These are phyloP conservation scores for Ilyonectria sp. DNA, from an alignment of 2,329 filamentous ascomycete species.

Conservation along the genomic window DNA sequence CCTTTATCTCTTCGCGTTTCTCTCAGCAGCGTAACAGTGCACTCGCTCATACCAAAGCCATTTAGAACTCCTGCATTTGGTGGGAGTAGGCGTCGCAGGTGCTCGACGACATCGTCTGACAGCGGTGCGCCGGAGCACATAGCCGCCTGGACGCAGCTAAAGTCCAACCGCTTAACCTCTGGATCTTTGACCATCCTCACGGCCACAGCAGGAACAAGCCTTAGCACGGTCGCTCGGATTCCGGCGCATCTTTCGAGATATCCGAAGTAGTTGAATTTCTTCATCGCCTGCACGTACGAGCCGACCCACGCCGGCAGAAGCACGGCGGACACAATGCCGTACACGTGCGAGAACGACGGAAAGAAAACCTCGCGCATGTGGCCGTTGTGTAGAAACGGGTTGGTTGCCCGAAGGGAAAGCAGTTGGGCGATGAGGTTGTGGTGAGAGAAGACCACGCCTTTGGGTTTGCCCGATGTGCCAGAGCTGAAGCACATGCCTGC, in stretches of 20 bases:
- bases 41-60: slow-evolving; percentile 47
- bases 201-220: slow-evolving; percentile 43
- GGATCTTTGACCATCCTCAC: slow-evolving; percentile 43
- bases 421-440: slow-evolving; percentile 44
- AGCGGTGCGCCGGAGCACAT: slow-evolving; percentile 43
- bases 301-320: slow-evolving; percentile 42
- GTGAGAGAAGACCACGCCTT: slow-evolving; percentile 43
- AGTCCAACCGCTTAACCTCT: slow-evolving; percentile 28
- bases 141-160: slow-evolving; percentile 33
- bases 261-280: slow-evolving; percentile 37
- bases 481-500: slow-evolving; percentile 46
- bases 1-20: slow-evolving; percentile 38
- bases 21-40: slow-evolving; percentile 39
- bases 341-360: slow-evolving; percentile 47
- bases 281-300: slow-evolving; percentile 41
- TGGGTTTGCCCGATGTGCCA: slow-evolving; percentile 44
- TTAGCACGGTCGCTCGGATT: slow-evolving; percentile 39
- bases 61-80: slow-evolving; percentile 37
- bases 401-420: slow-evolving; percentile 39
- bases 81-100: slow-evolving; percentile 30
- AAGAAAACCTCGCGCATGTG: slow-evolving; percentile 48
- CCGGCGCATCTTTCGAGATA: slow-evolving; percentile 41
- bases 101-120: slow-evolving; percentile 35
- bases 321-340: slow-evolving; percentile 43
- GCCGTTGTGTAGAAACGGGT: slow-evolving; percentile 42